Conservation (phyloP, 31 red algal species). For the Porphyra umbilicalis region DNA sequence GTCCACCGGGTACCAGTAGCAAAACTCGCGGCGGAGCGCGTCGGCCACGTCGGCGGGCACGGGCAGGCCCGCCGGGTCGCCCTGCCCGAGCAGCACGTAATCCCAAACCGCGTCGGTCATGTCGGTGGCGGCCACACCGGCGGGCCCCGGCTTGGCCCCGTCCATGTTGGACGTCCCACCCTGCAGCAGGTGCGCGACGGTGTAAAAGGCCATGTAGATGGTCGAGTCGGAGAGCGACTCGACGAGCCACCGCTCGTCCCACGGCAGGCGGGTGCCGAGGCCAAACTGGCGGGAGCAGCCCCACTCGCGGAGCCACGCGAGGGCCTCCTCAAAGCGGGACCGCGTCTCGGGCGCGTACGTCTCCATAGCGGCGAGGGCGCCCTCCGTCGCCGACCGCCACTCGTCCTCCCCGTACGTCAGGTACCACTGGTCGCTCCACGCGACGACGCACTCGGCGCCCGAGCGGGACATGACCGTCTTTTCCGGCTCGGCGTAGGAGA, state of each 20-base stretch:
- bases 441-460: conserved; percentile 96
- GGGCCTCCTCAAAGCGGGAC: conserved; percentile 68
- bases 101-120: conserved; percentile 82
- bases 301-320: conserved; percentile 98
- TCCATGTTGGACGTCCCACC: conserved; percentile 73
- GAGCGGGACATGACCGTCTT: conserved; percentile 81
- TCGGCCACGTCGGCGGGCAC: conserved; percentile 20
- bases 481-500: conserved; percentile 89
- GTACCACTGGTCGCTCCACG: conserved; percentile 98
- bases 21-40: conserved; percentile 75
- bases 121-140: conserved; percentile 43
- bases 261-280: conserved; percentile 88
- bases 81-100: conserved; percentile 74
- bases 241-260: conserved; percentile 97
- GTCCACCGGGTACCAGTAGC: conserved; percentile 97
- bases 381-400: conserved; percentile 61
- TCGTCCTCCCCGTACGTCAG: conserved; percentile 81
- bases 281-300: conserved; percentile 97
- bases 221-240: conserved; percentile 98
- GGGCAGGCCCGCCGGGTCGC: conserved; percentile 18
- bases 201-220: conserved; percentile 99
- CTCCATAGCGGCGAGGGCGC: conserved; percentile 60
- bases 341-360: conserved; percentile 73
- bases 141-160: conserved; percentile 54
- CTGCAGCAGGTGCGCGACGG: conserved; percentile 91